These are phyloP conservation scores for Penicillium sp. DNA, from an alignment of 2,329 filamentous ascomycete genomes.

Conservation along the genomic window DNA sequence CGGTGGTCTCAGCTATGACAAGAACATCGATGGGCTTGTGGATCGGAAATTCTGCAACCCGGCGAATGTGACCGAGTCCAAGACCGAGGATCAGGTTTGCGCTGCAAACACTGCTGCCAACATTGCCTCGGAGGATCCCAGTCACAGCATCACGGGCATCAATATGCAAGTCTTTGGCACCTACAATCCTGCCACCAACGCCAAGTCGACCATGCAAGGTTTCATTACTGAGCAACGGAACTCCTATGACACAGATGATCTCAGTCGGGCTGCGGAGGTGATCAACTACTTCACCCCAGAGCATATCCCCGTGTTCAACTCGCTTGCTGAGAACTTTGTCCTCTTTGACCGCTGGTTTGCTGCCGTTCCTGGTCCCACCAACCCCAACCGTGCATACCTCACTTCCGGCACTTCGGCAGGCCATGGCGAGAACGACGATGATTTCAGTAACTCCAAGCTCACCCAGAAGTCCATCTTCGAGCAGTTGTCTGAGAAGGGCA, in stretches of 20 bases:
- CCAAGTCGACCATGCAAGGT: conserved; percentile 34
- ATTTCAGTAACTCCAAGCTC: conserved; percentile 31
- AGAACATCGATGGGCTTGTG: conserved; percentile 33
- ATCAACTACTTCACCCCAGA: conserved; percentile 43
- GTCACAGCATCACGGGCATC: conserved; percentile 40
- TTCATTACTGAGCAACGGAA: conserved; percentile 42
- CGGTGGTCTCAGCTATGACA: conserved; percentile 38
- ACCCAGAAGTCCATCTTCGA: conserved; percentile 40
- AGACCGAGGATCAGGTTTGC: conserved; percentile 30
- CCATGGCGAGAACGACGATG: conserved; percentile 35
- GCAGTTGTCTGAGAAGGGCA: conserved; percentile 37
- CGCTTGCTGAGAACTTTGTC: conserved; percentile 42
- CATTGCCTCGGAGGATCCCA: conserved; percentile 41
- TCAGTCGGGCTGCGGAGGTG: conserved; percentile 37
- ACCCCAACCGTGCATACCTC: conserved; percentile 35
- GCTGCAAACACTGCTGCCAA: conserved; percentile 26
- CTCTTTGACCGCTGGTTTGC: conserved; percentile 45
- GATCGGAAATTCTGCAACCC: conserved; percentile 38
- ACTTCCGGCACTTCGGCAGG: conserved; percentile 40
- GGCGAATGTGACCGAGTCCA: conserved; percentile 26
- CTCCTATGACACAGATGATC: conserved; percentile 32
- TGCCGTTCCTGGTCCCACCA: conserved; percentile 38
- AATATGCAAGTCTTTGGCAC: conserved; percentile 42
- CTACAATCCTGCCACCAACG: conserved; percentile 30
- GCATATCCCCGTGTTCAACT: conserved; percentile 39